These are phyloP conservation scores for Tulasnella sp. DNA, from an alignment of 768 basidiomycete genomes.

Conservation along the genomic window DNA sequence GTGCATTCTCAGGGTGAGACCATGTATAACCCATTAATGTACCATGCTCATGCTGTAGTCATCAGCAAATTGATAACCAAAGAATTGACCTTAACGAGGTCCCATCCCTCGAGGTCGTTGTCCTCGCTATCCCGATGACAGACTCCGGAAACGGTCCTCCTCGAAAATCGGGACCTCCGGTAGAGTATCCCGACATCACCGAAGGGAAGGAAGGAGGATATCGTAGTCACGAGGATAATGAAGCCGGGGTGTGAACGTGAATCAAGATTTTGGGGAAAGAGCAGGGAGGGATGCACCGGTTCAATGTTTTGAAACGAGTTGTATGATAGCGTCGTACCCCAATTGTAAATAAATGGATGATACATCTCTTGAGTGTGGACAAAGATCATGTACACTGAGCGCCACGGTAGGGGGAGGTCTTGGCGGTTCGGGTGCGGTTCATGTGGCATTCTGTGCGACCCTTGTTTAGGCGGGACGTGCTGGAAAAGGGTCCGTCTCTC, in stretches of 20 bases:
- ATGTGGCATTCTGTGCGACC: no score
- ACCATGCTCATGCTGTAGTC: neutral
- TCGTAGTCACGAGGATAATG: neutral
- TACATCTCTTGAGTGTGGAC: no score
- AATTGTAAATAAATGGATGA: no score
- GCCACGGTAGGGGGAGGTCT: no score
- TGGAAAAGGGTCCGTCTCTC: no score
- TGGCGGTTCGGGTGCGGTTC: no score
- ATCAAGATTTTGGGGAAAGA: neutral
- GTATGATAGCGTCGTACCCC: no score
- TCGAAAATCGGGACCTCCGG: neutral
- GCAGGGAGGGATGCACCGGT: no score
- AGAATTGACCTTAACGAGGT: neutral
- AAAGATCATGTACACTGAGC: no score
- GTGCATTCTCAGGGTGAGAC: neutral
- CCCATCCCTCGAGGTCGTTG: neutral
- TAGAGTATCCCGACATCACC: neutral
- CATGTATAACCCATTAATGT: neutral
- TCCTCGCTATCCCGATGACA: neutral
- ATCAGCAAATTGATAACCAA: neutral
- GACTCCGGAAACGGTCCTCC: neutral
- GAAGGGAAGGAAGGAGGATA: neutral
- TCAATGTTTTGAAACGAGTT: no score
- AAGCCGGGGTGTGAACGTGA: neutral
- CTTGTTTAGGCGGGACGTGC: no score